Conservation (phyloP, 2,329 filamentous ascomycete genomes). For the Verruconis gallopava region DNA sequence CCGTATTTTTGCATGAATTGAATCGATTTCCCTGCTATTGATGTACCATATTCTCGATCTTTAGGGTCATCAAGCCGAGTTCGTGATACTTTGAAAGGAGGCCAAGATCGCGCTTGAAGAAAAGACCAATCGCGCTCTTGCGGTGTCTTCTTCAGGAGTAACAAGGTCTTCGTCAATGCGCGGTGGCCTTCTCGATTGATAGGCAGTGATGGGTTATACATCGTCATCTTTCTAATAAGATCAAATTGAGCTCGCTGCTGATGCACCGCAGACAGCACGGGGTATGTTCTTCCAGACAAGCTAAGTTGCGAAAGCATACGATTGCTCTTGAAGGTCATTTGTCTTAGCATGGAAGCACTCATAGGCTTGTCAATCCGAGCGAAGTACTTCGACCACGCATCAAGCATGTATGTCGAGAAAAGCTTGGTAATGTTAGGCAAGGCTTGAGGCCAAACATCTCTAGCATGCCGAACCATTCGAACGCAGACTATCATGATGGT, state of each 20-base stretch:
- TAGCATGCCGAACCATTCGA: slow-evolving; percentile 38
- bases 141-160: slow-evolving; percentile 43
- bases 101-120: slow-evolving; percentile 49
- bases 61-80: slow-evolving; percentile 47
- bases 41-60: slow-evolving; percentile 42
- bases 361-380: background rate
- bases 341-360: background rate
- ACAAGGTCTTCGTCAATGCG: slow-evolving; percentile 41
- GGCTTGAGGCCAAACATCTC: slow-evolving; percentile 34
- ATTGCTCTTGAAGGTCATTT: background rate
- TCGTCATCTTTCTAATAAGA: slow-evolving; percentile 44
- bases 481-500: slow-evolving; percentile 28
- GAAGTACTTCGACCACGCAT: background rate
- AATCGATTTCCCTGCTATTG: slow-evolving; percentile 43
- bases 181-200: slow-evolving; percentile 47
- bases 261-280: slow-evolving; percentile 33
- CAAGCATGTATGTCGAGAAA: slow-evolving; percentile 23
- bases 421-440: slow-evolving; percentile 30
- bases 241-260: slow-evolving; percentile 47
- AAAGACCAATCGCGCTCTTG: slow-evolving; percentile 44
- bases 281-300: slow-evolving; percentile 15
- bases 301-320: background rate
- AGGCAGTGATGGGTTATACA: slow-evolving; percentile 38
- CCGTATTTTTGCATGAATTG: slow-evolving; percentile 46
- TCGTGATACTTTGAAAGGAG: slow-evolving; percentile 51